phyloP scores from a whole-genome alignment of 1,284 basidiomycete species.

The Anthracocystis walkeri region DNA sequence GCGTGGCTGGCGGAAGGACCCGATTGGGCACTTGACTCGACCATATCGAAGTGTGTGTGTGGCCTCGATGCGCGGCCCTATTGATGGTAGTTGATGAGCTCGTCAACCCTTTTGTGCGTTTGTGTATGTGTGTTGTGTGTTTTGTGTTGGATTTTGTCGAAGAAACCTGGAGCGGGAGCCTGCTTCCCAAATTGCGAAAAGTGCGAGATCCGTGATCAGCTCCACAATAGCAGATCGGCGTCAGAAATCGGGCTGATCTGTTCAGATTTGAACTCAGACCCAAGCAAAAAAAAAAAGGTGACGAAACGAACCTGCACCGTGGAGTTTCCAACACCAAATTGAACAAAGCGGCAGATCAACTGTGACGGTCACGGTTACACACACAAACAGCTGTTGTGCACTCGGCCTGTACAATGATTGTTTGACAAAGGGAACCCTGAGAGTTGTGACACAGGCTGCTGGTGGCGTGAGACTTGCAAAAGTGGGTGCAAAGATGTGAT shows the following conservation, averaged over 20 bases:
- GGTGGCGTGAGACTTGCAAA: too few species aligned
- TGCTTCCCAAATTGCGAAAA: constrained; percentile 7
- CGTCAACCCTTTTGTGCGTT: not conserved
- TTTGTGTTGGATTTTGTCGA: constrained; percentile 13
- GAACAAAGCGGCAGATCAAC: too few species aligned
- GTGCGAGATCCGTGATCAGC: constrained; percentile 22
- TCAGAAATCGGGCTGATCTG: constrained; percentile 1
- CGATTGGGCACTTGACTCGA: constrained; percentile 11
- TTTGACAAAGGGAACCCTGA: too few species aligned
- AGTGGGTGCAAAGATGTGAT: too few species aligned
- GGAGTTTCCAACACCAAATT: constrained; percentile 18
- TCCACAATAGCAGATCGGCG: constrained; percentile 27
- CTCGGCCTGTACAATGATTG: too few species aligned
- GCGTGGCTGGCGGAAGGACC: constrained; percentile 16
- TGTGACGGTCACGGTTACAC: too few species aligned
- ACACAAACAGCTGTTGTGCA: too few species aligned
- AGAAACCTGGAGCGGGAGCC: constrained; percentile 29
- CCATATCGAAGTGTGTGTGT: constrained; percentile 1
- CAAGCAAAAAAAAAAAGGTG: constrained; percentile 1
- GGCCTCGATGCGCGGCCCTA: not conserved
- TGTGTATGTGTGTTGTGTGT: constrained; percentile 2
- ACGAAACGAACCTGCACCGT: constrained; percentile 34
- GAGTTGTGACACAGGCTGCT: too few species aligned
- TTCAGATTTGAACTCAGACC: not conserved
- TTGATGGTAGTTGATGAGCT: not conserved